Evolutionary conservation across 371 early-diverging fungal species (phyloP), one percentile per base, ranked within the genome.

Genomic region (Chytridiales sp.): DNA sequence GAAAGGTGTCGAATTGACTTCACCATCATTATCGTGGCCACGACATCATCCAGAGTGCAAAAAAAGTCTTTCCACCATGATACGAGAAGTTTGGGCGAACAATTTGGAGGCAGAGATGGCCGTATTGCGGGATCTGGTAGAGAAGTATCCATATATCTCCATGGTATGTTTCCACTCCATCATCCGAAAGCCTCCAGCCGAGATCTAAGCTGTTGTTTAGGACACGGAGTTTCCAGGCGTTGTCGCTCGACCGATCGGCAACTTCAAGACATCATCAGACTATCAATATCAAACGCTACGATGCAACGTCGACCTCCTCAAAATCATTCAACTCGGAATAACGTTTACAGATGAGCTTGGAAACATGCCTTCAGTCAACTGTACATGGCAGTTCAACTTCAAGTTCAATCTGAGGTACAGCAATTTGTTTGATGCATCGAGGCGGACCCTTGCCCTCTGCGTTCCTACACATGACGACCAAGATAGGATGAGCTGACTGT

Each of bases 341-440:
- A 96, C 99, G 0, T 90, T 99, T 70, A 87, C 93, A 41, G 95
- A 99, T 76, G 89, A 87, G 67, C 66, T 59, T 15, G 99, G 99
- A 51, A 88, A 92, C 55, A 76, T 88, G 47, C 99, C 99, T 27
- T 82, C 84, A 29, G 90, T 86, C 55, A 85, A 85, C 15, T 91
- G 91, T 75, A 98, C 99, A 27, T 99, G 98, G 97, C 99, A 99
- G 79, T 99, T 99, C 81, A 99, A 99, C 84, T 99, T 99, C 81
- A 91, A 90, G 68, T 99, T 99, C 74, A 90, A 87, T 72, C 70
- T 97, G 48, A 79, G 80, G 86, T 91, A 73, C 22, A n/a, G 9
- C 31, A 5, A 29, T n/a, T 38, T 38, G 30, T 24, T 26, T 8
- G 30, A 40, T 41, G 30, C 41, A 11, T n/a, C 38, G 38, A 9